Evolutionary conservation across 2,329 filamentous ascomycete species (phyloP).

Genomic region (Lachnellula suecica): DNA sequence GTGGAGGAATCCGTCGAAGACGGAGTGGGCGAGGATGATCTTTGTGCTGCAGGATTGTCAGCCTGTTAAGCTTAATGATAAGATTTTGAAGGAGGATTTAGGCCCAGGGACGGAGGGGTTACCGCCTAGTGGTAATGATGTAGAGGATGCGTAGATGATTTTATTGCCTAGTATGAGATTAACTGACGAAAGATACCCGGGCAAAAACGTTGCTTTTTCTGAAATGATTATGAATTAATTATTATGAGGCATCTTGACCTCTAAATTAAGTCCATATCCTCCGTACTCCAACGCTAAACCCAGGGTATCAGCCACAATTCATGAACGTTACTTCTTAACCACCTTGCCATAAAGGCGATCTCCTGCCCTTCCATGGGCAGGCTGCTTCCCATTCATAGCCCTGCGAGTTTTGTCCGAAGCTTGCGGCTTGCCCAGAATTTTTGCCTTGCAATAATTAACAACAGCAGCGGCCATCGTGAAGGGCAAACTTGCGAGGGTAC

Average conservation of each 20-base stretch:
- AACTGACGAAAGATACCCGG: too few relatives aligned
- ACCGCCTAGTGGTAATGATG: not conserved
- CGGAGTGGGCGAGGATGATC: constrained; percentile 28
- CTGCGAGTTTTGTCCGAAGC: constrained; percentile 15
- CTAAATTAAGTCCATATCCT: too few relatives aligned
- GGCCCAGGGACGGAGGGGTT: not conserved
- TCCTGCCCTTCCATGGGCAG: constrained; percentile 10
- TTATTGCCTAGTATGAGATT: too few relatives aligned
- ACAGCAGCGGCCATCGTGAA: constrained; percentile 22
- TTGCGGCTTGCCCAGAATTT: constrained; percentile 12
- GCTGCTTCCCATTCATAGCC: constrained; percentile 19
- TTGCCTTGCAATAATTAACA: constrained; percentile 21
- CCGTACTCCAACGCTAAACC: constrained; percentile 11
- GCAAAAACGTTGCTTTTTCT: too few relatives aligned
- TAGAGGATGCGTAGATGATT: not conserved
- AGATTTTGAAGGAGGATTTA: constrained; percentile 3
- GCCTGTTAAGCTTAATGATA: not conserved
- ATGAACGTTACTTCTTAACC: constrained; percentile 20
- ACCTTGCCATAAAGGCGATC: constrained; percentile 19
- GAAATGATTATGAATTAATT: too few relatives aligned
- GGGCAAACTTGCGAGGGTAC: constrained; percentile 23
- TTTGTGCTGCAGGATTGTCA: constrained; percentile 20
- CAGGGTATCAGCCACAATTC: not conserved
- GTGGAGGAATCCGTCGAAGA: constrained; percentile 35
- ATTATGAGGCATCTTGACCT: too few relatives aligned